Conservation (phyloP, 805 yeast species). For the Kluyveromyces wickerhamii region DNA sequence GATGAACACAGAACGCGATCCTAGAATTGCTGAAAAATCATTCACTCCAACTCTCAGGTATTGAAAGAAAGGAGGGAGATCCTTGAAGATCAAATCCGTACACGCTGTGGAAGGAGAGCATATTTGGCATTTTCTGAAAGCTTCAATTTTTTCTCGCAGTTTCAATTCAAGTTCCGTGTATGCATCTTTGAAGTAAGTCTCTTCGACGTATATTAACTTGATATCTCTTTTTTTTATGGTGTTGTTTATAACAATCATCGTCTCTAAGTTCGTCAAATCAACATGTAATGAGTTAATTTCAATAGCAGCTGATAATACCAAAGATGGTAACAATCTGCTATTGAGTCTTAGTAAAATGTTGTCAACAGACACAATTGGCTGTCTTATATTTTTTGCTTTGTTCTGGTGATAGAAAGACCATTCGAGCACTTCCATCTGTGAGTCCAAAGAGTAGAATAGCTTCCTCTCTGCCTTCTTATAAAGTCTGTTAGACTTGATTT, state of each 20-base stretch:
- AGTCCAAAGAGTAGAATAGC: conserved; percentile 14
- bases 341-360: conserved; percentile 16
- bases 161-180: conserved; percentile 23
- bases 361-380: conserved; percentile 17
- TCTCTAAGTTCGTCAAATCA: conserved; percentile 25
- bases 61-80: conserved; percentile 31
- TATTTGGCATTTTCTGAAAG: conserved; percentile 8
- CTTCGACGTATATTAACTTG: conserved; percentile 23
- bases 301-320: conserved; percentile 12
- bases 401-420: conserved; percentile 18
- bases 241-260: conserved; percentile 23
- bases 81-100: conserved; percentile 17
- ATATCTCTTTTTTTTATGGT: conserved; percentile 20
- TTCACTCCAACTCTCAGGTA: conserved; percentile 18
- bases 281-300: conserved; percentile 18
- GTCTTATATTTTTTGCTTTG: conserved; percentile 11
- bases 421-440: conserved; percentile 18
- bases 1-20: conserved; percentile 38
- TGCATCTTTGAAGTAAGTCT: conserved; percentile 20
- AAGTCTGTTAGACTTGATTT: conserved; percentile 17
- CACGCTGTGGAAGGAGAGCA: background rate
- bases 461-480: conserved; percentile 8
- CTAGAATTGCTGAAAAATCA: conserved; percentile 25
- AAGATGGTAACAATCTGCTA: conserved; percentile 20
- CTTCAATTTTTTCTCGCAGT: conserved; percentile 13